These are phyloP conservation scores for Neurospora sp. DNA, from an alignment of 495 filamentous ascomycete genomes.

Conservation along the genomic window DNA sequence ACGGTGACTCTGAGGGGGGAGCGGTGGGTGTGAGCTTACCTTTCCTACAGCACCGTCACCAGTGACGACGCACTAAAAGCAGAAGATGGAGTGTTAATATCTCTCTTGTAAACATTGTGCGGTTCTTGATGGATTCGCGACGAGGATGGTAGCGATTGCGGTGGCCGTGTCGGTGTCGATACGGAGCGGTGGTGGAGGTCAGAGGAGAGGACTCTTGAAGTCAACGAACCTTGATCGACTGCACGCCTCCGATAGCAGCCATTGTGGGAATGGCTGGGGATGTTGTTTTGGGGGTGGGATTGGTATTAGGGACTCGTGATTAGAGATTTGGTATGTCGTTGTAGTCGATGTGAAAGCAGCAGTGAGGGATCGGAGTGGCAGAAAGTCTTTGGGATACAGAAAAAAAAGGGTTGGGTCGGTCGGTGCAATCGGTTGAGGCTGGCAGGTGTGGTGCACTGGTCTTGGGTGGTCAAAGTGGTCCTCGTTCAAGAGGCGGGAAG, in stretches of 20 bases:
- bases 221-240: slow-evolving; percentile 47
- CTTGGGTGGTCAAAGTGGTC: background rate
- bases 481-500: background rate
- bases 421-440: background rate
- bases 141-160: slow-evolving; percentile 8
- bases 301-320: slow-evolving; percentile 4
- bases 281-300: slow-evolving; percentile 9
- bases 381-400: background rate
- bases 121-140: slow-evolving; percentile 1
- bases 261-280: slow-evolving; percentile 24
- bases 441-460: background rate
- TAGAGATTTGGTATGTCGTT: background rate
- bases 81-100: slow-evolving; percentile 15
- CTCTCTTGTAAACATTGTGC: background rate
- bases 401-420: background rate
- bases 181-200: background rate
- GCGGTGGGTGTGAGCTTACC: slow-evolving; percentile 39
- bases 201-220: background rate
- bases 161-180: background rate
- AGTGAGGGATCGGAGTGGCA: background rate
- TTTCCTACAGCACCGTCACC: slow-evolving; percentile 98
- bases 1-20: background rate
- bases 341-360: background rate
- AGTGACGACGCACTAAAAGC: slow-evolving; percentile 83
- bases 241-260: slow-evolving; percentile 40